These are phyloP conservation scores for Synchytrium microbalum DNA, from an alignment of 371 early-diverging fungal species.

Conservation along the genomic window DNA sequence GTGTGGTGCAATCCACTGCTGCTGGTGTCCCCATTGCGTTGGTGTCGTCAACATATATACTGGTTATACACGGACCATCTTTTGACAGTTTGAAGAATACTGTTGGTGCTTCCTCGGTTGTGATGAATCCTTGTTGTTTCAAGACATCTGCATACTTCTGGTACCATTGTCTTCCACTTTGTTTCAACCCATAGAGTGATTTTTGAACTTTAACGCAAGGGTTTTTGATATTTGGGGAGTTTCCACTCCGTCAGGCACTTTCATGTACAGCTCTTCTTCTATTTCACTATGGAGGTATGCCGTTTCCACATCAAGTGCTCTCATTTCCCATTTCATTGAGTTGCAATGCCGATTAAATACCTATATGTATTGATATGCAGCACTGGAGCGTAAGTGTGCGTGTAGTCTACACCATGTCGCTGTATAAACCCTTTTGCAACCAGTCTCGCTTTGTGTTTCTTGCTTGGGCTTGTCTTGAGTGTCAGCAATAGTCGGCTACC, in stretches of 20 bases:
- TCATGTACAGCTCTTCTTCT: slow-evolving; percentile 18
- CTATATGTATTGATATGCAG: slow-evolving; percentile 14
- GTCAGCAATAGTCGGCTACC: too few species aligned
- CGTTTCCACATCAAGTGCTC: slow-evolving; percentile 22
- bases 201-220: too few species aligned
- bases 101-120: too few species aligned
- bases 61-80: too few species aligned
- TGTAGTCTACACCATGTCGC: slow-evolving; percentile 23
- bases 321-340: not conserved
- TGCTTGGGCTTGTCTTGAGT: too few species aligned
- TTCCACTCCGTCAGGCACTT: slow-evolving; percentile 18
- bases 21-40: too few species aligned
- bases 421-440: slow-evolving; percentile 31
- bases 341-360: not conserved
- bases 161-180: not conserved
- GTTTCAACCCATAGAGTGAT: not conserved
- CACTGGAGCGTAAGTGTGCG: slow-evolving; percentile 31
- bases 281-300: slow-evolving; percentile 10
- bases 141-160: not conserved
- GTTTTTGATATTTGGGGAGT: too few species aligned
- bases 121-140: not conserved
- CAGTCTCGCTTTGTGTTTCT: not conserved
- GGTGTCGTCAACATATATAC: too few species aligned
- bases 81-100: too few species aligned
- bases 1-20: too few species aligned